These are phyloP conservation scores for Asterophora parasitica DNA, from an alignment of 768 basidiomycete species.

Conservation along the genomic window DNA sequence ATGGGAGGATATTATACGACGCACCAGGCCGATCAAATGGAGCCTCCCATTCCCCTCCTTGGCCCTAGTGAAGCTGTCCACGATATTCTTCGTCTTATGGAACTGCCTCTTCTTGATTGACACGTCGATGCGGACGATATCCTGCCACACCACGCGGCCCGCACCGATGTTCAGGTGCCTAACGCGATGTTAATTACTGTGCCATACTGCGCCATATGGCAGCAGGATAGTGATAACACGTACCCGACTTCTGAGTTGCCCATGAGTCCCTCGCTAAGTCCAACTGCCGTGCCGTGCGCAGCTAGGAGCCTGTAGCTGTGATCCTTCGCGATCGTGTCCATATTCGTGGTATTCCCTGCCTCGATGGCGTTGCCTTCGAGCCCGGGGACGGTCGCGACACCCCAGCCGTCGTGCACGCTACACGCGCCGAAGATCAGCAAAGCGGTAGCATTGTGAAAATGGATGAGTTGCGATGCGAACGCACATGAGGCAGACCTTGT, in stretches of 20 bases:
- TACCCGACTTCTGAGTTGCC: conserved; percentile 98
- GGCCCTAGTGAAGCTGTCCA: conserved; percentile 70
- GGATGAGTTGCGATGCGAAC: conserved; percentile 24
- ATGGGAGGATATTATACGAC: no score
- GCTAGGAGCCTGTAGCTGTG: conserved; percentile 68
- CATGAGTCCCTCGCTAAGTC: conserved; percentile 92
- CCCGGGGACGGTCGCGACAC: conserved; percentile 61
- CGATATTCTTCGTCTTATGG: conserved; percentile 69
- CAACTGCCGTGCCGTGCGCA: conserved; percentile 91
- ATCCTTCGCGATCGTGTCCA: conserved; percentile 81
- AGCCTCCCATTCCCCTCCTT: conserved; percentile 80
- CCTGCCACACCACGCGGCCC: conserved; percentile 95
- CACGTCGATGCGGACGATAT: conserved; percentile 93
- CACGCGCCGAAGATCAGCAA: not conserved
- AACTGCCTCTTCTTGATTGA: conserved; percentile 86
- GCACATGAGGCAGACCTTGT: conserved; percentile 91
- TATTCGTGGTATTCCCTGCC: conserved; percentile 77
- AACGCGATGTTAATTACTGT: not conserved
- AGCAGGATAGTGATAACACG: no score
- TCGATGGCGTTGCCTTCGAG: conserved; percentile 87
- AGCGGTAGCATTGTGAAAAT: not conserved
- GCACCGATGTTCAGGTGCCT: conserved; percentile 96
- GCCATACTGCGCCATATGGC: no score
- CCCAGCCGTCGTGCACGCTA: conserved; percentile 97
- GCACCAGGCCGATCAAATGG: conserved; percentile 83